These are phyloP conservation scores for Phytophthora quininea DNA, from an alignment of 352 stramenopile species.

Conservation along the genomic window DNA sequence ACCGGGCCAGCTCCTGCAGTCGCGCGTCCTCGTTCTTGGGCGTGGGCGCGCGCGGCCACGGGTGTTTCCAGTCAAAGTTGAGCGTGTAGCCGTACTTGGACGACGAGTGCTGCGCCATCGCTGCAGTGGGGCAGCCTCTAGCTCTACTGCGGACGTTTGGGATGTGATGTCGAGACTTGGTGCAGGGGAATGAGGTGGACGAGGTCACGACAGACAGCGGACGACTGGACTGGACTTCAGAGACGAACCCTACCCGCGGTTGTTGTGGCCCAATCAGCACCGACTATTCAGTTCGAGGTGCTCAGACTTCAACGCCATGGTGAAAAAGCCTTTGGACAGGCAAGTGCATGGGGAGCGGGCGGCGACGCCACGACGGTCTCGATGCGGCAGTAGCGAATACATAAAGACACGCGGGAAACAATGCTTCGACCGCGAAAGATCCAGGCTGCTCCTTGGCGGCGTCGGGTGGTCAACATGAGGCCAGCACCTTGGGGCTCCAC, in stretches of 20 bases:
- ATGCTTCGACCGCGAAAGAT: not conserved
- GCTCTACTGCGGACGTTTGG: constrained; percentile 25
- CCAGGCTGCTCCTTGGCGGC: not conserved
- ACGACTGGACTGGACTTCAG: constrained; percentile 37
- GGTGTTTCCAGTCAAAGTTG: constrained; percentile 88
- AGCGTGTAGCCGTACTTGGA: constrained; percentile 77
- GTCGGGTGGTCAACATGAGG: not conserved
- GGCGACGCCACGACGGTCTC: not conserved
- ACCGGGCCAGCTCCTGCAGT: constrained; percentile 64
- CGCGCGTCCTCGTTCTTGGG: constrained; percentile 77
- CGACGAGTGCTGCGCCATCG: not conserved
- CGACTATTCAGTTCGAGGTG: too few relatives aligned
- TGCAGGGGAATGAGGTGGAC: not conserved
- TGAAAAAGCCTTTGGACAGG: not conserved
- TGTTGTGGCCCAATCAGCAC: too few relatives aligned
- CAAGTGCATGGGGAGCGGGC: too few relatives aligned
- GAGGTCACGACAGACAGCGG: constrained; percentile 16
- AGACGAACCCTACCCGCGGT: too few relatives aligned
- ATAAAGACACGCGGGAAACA: not conserved
- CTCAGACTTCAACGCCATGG: not conserved
- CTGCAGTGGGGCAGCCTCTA: not conserved
- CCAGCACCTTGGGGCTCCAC: not conserved
- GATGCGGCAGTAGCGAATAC: not conserved
- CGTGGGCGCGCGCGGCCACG: constrained; percentile 75
- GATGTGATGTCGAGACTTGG: constrained; percentile 14